Conservation (phyloP, 306 rosid species). For the Prunus persica region Prunus_persica_NCBIv2 NC_034010.1:17366501-17367000, state of each 20-base stretch:
- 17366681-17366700: constrained; percentile 44
- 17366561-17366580: too few relatives aligned
- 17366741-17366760: constrained; percentile 8
- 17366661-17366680: not conserved
- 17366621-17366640: not conserved
- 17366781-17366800: constrained; percentile 31
- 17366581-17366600: not conserved
- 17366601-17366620: not conserved
- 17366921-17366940: constrained; percentile 3
- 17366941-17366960: not conserved
- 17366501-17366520: not conserved
- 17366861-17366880: constrained; percentile 38
- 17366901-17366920: constrained; percentile 24
- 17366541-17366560: too few relatives aligned
- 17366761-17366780: constrained; percentile 36
- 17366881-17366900: constrained; percentile 29
- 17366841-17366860: constrained; percentile 23
- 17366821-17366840: constrained; percentile 38
- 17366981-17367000: constrained; percentile 33
- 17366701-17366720: constrained; percentile 23
- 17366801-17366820: constrained; percentile 33
- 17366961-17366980: constrained; percentile 31
- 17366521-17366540: not conserved
- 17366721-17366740: not conserved
- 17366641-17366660: not conserved